A percentile compares a stretch with the other conserved stretches of the same genome.
Conservation (phyloP, 305 asterid species). For the Rubia peregrina region DNA sequence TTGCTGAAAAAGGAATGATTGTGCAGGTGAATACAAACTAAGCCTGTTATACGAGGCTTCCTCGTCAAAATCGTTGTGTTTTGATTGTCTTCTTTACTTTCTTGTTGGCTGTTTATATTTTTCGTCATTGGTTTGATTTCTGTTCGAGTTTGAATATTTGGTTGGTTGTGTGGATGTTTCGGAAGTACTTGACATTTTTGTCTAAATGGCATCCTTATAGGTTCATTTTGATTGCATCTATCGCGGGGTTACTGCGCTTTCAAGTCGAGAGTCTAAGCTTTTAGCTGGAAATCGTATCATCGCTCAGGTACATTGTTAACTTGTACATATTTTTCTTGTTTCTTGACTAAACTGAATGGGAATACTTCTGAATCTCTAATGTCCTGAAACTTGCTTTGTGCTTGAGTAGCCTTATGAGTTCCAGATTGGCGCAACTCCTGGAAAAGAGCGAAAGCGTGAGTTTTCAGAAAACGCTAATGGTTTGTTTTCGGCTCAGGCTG, state of each 20-base stretch:
- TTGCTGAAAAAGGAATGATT: conserved; percentile 67
- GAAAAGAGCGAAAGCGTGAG: conserved; percentile 90
- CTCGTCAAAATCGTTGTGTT: neutral
- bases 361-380: conserved; percentile 21
- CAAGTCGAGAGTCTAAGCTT: conserved; percentile 89
- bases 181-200: conserved; percentile 9
- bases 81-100: no score
- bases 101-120: no score
- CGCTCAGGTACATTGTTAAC: conserved; percentile 62
- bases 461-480: conserved; percentile 89
- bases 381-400: conserved; percentile 19
- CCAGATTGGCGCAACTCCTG: conserved; percentile 84
- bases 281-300: conserved; percentile 89
- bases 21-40: conserved; percentile 46
- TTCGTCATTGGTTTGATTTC: no score
- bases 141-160: no score
- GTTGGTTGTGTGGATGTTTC: neutral
- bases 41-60: neutral
- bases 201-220: conserved; percentile 25
- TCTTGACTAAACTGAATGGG: conserved; percentile 4
- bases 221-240: conserved; percentile 91
- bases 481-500: conserved; percentile 92
- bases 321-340: conserved; percentile 8
- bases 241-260: conserved; percentile 80
- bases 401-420: conserved; percentile 80